Evolutionary conservation across 495 filamentous ascomycete species (phyloP), one percentile per base, ranked within the genome.

Genomic region (Neurospora sp.): DNA sequence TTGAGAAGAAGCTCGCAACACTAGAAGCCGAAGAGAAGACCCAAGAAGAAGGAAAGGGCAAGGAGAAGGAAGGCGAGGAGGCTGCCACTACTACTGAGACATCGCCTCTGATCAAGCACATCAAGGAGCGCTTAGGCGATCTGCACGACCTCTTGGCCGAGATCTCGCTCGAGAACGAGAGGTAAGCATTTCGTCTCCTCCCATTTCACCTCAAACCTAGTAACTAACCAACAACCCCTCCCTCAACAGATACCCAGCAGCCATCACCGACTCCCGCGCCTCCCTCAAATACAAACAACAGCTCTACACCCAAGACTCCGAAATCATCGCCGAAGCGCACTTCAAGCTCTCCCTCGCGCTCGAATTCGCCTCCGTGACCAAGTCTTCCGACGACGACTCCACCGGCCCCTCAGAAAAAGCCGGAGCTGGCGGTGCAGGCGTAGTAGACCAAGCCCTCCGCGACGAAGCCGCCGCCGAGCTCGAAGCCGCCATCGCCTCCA

Each of bases 271-370:
- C 80, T 85, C 93, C 69, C 89, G 87, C 78, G 89, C 90, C 7
- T 88, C 93, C 7, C 87, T 99, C 10, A 86, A 85, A 62, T 86
- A 97, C 66, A 94, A 96, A 81, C 79, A 92, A 72, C 84, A 89
- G 16, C 86, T 98, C 14, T 95, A 92, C 78, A 87, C 93, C 2
- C 82, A 89, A 69, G 92, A 96, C 69, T 94, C 93, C 46, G 90
- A 91, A 71, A 86, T 94, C 23, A 85, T 98, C 71, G 94, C 94
- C 39, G 96, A 99, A 86, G 95, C 93, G 44, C 93, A 98, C 81
- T 98, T 90, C 84, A 98, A 97, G 81, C 89, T 98, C 62, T 97
- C 96, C 2, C 89, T 99, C 54, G 96, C 96, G 1, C 88, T 98
- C 23, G 96, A 99, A 81, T 98, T 98, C 75, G 91, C 92, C 14